Conservation (phyloP, 2,329 filamentous ascomycete species). For the Myotisia sp. region DNA sequence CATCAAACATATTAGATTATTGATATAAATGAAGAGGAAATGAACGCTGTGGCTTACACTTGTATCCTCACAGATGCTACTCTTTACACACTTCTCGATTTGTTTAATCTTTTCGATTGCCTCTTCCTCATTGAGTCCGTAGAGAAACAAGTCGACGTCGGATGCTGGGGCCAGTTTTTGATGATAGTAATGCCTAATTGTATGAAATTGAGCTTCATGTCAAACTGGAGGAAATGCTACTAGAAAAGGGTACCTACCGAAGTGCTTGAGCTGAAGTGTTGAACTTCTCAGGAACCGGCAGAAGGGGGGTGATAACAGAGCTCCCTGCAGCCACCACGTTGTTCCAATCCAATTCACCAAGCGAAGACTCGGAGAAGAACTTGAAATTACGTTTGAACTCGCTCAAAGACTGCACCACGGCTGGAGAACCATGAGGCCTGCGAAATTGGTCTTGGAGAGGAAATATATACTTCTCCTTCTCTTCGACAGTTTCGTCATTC, state of each 20-base stretch:
- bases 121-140: slow-evolving; percentile 61
- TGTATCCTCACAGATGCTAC: slow-evolving; percentile 67
- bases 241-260: too few relatives aligned
- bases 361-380: slow-evolving; percentile 64
- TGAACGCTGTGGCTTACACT: slow-evolving; percentile 33
- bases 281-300: slow-evolving; percentile 53
- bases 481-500: slow-evolving; percentile 12
- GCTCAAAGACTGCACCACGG: slow-evolving; percentile 51
- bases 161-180: slow-evolving; percentile 67
- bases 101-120: slow-evolving; percentile 71
- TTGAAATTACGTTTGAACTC: slow-evolving; percentile 69
- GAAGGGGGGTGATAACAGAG: slow-evolving; percentile 62
- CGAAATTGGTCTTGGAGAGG: slow-evolving; percentile 35
- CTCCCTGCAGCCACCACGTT: slow-evolving; percentile 73
- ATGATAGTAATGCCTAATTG: slow-evolving; percentile 68
- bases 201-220: slow-evolving; percentile 34
- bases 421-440: slow-evolving; percentile 46
- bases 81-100: slow-evolving; percentile 60
- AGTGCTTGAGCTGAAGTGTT: slow-evolving; percentile 17
- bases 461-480: slow-evolving; percentile 18
- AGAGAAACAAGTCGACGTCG: slow-evolving; percentile 76
- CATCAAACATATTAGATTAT: not conserved
- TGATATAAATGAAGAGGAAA: not conserved
- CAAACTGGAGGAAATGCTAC: too few relatives aligned
- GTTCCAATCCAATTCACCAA: slow-evolving; percentile 64